Evolutionary conservation across 2,329 filamentous ascomycete species (phyloP).

Genomic region (Colletotrichum paranaense): DNA sequence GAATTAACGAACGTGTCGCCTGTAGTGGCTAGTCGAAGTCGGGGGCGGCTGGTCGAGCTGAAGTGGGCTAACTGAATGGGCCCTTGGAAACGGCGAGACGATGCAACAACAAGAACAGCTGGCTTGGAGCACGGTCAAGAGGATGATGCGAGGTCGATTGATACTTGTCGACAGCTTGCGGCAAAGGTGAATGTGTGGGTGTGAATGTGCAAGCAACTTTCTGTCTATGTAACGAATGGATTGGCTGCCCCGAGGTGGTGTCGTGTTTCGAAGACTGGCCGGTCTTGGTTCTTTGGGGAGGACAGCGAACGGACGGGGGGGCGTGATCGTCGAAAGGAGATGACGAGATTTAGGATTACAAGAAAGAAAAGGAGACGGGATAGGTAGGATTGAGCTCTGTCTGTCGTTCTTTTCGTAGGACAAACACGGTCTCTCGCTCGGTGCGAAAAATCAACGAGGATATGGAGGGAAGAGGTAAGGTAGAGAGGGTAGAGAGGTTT

Average conservation of each 20-base stretch:
- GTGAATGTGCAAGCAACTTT: constrained; percentile 25
- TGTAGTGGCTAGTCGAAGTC: constrained; percentile 30
- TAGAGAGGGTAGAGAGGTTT: constrained; percentile 15
- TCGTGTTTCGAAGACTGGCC: constrained; percentile 32
- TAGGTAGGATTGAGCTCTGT: constrained; percentile 23
- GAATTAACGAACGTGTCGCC: constrained; percentile 33
- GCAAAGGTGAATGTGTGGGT: neutral
- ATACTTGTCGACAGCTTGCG: constrained; percentile 7
- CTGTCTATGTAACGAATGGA: constrained; percentile 34
- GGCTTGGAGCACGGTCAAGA: constrained; percentile 1
- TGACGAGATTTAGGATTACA: constrained; percentile 36
- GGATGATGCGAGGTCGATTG: neutral
- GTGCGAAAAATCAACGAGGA: constrained; percentile 28
- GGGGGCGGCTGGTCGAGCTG: constrained; percentile 29
- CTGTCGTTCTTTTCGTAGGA: constrained; percentile 32
- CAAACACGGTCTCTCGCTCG: constrained; percentile 30
- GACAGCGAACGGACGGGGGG: constrained; percentile 25
- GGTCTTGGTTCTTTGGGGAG: constrained; percentile 2
- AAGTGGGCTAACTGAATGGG: constrained; percentile 27
- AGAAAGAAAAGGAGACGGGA: constrained; percentile 25
- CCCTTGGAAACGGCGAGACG: constrained; percentile 9
- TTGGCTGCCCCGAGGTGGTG: constrained; percentile 29
- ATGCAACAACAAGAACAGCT: constrained; percentile 12
- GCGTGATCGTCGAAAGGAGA: constrained; percentile 33
- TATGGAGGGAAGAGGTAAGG: constrained; percentile 11